A percentile compares a stretch with the other conserved stretches of the same genome.
Evolutionary conservation across 768 basidiomycete species (phyloP).

Genomic region (Lactifluus echinatus): DNA sequence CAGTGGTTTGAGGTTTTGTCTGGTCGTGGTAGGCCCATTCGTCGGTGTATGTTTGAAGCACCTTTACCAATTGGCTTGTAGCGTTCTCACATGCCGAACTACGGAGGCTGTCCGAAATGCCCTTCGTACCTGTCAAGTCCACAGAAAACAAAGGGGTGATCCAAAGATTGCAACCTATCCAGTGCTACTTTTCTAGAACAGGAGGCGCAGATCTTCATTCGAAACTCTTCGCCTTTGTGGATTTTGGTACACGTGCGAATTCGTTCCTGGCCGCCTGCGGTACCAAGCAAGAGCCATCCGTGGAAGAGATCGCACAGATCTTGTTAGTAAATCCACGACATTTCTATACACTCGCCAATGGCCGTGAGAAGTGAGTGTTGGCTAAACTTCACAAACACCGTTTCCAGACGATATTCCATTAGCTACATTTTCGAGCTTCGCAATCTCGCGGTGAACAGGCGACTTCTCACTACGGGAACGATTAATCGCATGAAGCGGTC

Average conservation of each 20-base stretch:
- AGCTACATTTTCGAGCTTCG: conserved; percentile 80
- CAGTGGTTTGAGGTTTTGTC: conserved; percentile 65
- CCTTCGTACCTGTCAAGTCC: conserved; percentile 57
- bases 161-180: conserved; percentile 40
- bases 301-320: conserved; percentile 70
- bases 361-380: conserved; percentile 51
- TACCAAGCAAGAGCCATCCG: conserved; percentile 77
- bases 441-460: conserved; percentile 71
- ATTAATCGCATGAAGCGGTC: conserved; percentile 57
- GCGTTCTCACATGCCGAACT: conserved; percentile 55
- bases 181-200: conserved; percentile 59
- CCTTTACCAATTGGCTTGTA: conserved; percentile 22
- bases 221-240: conserved; percentile 78
- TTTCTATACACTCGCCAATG: conserved; percentile 66
- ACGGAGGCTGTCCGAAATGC: conserved; percentile 42
- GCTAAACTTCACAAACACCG: background rate
- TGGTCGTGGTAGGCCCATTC: conserved; percentile 40
- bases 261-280: conserved; percentile 82
- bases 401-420: background rate
- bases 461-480: conserved; percentile 43
- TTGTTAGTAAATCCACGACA: conserved; percentile 57
- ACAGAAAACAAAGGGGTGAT: conserved; percentile 23
- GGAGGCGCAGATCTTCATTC: conserved; percentile 56
- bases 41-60: background rate
- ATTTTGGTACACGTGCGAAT: conserved; percentile 79